Conservation (phyloP, 1,139 yeast genomes). For the Keqinozyma sinolaborantium region DNA sequence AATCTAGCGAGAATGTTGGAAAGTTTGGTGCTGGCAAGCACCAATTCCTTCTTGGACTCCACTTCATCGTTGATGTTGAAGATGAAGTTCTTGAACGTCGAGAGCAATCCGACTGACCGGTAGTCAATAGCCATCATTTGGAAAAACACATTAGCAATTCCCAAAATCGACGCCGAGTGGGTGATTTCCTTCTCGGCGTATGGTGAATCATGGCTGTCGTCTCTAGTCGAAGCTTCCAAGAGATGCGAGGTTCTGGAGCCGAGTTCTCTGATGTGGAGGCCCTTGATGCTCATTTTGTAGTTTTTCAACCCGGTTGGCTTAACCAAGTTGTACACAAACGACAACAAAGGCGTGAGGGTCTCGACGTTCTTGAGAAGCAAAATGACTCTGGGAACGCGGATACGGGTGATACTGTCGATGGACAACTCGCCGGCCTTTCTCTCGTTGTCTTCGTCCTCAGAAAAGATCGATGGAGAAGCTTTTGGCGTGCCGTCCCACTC, state of each 20-base stretch:
- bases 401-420: conserved; percentile 11
- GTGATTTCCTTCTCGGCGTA: conserved; percentile 22
- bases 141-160: conserved; percentile 52
- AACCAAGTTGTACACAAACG: conserved; percentile 20
- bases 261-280: conserved; percentile 54
- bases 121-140: conserved; percentile 47
- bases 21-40: conserved; percentile 22
- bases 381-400: conserved; percentile 20
- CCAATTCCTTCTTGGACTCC: conserved; percentile 19
- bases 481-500: conserved; percentile 34
- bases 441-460: conserved; percentile 16
- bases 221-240: conserved; percentile 52
- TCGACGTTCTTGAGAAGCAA: conserved; percentile 29
- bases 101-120: conserved; percentile 50
- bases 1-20: conserved; percentile 14
- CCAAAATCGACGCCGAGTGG: conserved; percentile 45
- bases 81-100: conserved; percentile 35
- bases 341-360: conserved; percentile 30
- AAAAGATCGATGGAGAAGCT: conserved; percentile 16
- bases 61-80: conserved; percentile 30
- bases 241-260: conserved; percentile 68
- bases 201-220: conserved; percentile 7
- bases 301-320: conserved; percentile 5
- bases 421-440: conserved; percentile 4
- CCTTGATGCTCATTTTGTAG: conserved; percentile 39